phyloP scores from a whole-genome alignment of 768 basidiomycete species.

The Hygrophorus pudorinus region DNA sequence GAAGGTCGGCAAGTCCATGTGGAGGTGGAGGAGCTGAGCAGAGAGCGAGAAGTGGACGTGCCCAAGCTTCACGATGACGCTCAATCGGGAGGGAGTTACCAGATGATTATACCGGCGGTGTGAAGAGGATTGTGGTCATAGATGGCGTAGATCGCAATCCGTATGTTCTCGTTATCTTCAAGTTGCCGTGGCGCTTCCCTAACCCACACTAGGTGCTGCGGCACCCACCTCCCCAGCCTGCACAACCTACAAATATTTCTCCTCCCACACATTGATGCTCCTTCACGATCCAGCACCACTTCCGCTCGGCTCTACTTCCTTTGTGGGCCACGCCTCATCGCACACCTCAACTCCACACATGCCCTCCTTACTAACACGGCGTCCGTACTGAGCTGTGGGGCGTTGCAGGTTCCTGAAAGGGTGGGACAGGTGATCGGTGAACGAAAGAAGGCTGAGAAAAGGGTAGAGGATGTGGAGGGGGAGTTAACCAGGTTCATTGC shows the following conservation, averaged over 20 bases:
- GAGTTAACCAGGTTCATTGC: conserved; percentile 51
- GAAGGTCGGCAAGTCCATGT: conserved; percentile 60
- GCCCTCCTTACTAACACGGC: conserved; percentile 44
- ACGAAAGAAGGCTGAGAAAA: conserved; percentile 56
- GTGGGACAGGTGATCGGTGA: conserved; percentile 58
- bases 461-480: conserved; percentile 56
- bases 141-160: conserved; percentile 76
- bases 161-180: conserved; percentile 26
- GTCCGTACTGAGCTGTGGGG: conserved; percentile 55
- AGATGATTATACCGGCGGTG: conserved; percentile 63
- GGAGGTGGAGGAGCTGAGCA: conserved; percentile 63
- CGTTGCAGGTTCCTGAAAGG: conserved; percentile 57
- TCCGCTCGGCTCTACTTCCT: conserved; percentile 76
- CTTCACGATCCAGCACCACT: conserved; percentile 49
- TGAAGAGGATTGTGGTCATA: conserved; percentile 74
- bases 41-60: conserved; percentile 21
- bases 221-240: conserved; percentile 75
- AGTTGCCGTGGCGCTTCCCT: background rate
- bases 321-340: conserved; percentile 66
- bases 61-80: conserved; percentile 33
- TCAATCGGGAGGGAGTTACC: conserved; percentile 53
- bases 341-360: conserved; percentile 51
- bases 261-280: conserved; percentile 55
- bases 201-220: conserved; percentile 49
- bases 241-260: conserved; percentile 66